phyloP scores from a whole-genome alignment of 73 alveolate species.

The Tetrahymena thermophila region DNA sequence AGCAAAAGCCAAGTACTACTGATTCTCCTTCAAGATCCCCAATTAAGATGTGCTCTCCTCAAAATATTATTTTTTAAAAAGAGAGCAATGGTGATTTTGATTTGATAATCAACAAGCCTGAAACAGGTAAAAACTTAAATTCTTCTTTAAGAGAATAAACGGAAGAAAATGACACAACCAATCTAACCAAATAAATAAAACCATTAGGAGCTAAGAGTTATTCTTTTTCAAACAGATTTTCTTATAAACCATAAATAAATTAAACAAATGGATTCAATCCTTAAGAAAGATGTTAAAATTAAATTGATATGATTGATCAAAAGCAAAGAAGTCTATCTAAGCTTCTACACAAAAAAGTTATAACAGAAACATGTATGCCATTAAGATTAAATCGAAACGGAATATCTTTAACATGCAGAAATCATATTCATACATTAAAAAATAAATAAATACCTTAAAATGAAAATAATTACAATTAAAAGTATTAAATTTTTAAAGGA shows the following conservation, averaged over 20 bases:
- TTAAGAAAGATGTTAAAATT: not conserved
- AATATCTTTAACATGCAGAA: not conserved
- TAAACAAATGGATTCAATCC: not conserved
- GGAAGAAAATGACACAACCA: not conserved
- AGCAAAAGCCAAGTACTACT: not conserved
- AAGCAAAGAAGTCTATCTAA: not conserved
- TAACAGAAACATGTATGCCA: not conserved
- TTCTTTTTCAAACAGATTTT: not conserved
- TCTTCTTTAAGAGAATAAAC: not conserved
- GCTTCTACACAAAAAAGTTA: not conserved
- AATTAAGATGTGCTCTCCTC: not conserved
- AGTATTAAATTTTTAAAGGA: not conserved
- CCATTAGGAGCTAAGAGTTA: not conserved
- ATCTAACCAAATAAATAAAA: not conserved
- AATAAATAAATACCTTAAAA: not conserved
- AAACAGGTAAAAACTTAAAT: not conserved
- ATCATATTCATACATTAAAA: not conserved
- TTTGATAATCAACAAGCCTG: not conserved
- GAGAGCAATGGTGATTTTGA: not conserved
- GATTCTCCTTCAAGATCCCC: not conserved
- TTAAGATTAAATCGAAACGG: not conserved
- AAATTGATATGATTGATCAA: not conserved
- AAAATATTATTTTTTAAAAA: not conserved
- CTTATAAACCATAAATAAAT: not conserved
- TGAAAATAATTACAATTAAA: not conserved